Conservation (phyloP, 23 red algal genomes). For the Gracilaria domingensis region DNA sequence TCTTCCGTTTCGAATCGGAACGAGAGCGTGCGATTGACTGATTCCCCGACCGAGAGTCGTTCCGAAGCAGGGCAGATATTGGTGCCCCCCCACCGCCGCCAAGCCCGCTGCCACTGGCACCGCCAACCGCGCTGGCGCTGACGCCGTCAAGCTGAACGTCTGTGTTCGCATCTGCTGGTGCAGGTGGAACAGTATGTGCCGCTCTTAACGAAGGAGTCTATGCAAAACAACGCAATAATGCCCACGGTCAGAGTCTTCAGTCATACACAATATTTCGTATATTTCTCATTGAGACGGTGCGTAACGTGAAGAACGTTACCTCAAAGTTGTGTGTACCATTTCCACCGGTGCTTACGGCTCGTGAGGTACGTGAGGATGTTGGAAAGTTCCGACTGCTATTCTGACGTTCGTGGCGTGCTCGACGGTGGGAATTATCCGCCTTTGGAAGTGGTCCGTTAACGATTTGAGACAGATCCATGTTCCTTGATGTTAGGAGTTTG, state of each 20-base stretch:
- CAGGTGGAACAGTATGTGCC: background rate
- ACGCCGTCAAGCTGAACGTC: background rate
- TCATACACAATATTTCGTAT: background rate
- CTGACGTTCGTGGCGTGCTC: background rate
- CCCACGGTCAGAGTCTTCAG: background rate
- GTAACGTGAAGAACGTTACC: background rate
- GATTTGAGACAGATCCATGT: constrained; percentile 40
- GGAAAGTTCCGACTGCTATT: background rate
- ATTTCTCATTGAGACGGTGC: background rate
- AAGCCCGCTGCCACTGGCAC: background rate
- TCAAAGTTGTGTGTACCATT: background rate
- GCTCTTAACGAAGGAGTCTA: background rate
- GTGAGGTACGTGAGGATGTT: background rate
- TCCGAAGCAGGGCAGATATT: background rate
- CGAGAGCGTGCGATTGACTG: background rate
- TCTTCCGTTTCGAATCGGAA: background rate
- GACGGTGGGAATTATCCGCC: constrained; percentile 1
- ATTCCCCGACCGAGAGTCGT: background rate
- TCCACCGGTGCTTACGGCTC: background rate
- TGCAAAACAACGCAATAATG: background rate
- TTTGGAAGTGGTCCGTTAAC: constrained; percentile 22
- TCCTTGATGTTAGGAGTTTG: background rate
- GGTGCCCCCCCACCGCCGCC: background rate
- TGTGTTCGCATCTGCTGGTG: background rate
- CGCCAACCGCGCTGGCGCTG: background rate